Conservation (phyloP, 1,139 yeast species). For the Meyerozyma guilliermondii region DNA sequence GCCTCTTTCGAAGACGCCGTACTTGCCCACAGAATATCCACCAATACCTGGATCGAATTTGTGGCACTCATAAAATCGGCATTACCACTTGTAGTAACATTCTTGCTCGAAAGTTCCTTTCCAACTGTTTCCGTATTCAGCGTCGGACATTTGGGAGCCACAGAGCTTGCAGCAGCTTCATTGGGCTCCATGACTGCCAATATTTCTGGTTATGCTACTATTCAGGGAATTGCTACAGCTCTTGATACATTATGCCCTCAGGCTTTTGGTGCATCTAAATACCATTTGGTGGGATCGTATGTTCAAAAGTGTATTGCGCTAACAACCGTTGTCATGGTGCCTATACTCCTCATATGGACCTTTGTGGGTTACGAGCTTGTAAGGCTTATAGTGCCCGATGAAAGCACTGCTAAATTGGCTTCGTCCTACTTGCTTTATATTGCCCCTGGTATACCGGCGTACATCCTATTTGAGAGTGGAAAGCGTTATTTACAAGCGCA, state of each 20-base stretch:
- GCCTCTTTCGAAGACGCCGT: conserved; percentile 10
- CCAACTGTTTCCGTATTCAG: conserved; percentile 55
- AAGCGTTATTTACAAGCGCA: conserved; percentile 51
- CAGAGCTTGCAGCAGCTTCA: conserved; percentile 56
- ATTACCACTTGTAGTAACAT: conserved; percentile 49
- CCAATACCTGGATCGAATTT: conserved; percentile 31
- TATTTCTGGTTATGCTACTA: conserved; percentile 54
- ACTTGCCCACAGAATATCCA: conserved; percentile 6
- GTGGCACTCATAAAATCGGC: conserved; percentile 38
- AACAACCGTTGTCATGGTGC: conserved; percentile 42
- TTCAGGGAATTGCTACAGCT: conserved; percentile 55
- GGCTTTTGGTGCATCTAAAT: conserved; percentile 54
- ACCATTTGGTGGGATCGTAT: conserved; percentile 47
- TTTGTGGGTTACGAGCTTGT: conserved; percentile 39
- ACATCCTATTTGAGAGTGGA: conserved; percentile 49
- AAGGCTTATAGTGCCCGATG: conserved; percentile 36
- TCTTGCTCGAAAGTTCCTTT: conserved; percentile 50
- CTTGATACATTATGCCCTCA: conserved; percentile 57
- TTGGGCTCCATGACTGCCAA: conserved; percentile 63
- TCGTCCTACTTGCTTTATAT: conserved; percentile 47
- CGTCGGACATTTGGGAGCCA: conserved; percentile 56
- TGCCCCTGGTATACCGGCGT: conserved; percentile 54
- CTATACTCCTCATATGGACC: conserved; percentile 47
- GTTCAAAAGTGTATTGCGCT: conserved; percentile 53
- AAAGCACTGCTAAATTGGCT: conserved; percentile 46